Evolutionary conservation across 805 yeast genomes (phyloP).

Genomic region (Kluyveromyces aestuarii): DNA sequence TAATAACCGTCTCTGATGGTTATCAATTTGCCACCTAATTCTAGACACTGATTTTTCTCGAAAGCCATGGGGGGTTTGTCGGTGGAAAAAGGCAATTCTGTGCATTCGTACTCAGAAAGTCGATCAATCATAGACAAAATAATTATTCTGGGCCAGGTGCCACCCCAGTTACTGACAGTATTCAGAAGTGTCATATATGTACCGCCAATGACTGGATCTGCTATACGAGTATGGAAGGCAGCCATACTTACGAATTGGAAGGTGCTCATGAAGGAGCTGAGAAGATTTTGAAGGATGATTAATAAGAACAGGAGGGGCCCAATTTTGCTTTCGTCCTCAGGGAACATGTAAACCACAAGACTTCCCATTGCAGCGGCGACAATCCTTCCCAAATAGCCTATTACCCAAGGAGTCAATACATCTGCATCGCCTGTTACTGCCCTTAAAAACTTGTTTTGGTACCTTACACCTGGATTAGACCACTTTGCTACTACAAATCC

Average conservation of each 20-base stretch:
- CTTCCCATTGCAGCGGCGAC: constrained; percentile 71
- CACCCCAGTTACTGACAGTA: constrained; percentile 88
- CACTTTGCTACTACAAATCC: constrained; percentile 95
- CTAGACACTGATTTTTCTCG: constrained; percentile 42
- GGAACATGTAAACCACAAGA: constrained; percentile 62
- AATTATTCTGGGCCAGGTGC: constrained; percentile 93
- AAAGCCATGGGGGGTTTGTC: background rate
- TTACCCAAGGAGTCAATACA: constrained; percentile 82
- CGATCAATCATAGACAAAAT: constrained; percentile 73
- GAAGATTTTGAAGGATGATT: constrained; percentile 72
- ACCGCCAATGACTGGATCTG: constrained; percentile 94
- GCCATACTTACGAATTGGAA: constrained; percentile 90
- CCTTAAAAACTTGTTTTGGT: constrained; percentile 5
- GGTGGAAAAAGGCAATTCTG: constrained; percentile 15
- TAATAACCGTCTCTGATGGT: constrained; percentile 74
- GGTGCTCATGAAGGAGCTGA: constrained; percentile 88
- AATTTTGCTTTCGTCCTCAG: constrained; percentile 40
- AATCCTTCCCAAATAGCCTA: constrained; percentile 77
- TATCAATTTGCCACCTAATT: constrained; percentile 45
- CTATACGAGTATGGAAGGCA: constrained; percentile 91
- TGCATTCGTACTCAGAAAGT: constrained; percentile 61
- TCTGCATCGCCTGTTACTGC: constrained; percentile 30
- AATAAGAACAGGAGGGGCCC: constrained; percentile 46
- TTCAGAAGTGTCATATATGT: constrained; percentile 96
- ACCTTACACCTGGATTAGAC: constrained; percentile 25